Evolutionary conservation across 805 yeast genomes (phyloP).

Genomic region (Yarrowia sp.): DNA sequence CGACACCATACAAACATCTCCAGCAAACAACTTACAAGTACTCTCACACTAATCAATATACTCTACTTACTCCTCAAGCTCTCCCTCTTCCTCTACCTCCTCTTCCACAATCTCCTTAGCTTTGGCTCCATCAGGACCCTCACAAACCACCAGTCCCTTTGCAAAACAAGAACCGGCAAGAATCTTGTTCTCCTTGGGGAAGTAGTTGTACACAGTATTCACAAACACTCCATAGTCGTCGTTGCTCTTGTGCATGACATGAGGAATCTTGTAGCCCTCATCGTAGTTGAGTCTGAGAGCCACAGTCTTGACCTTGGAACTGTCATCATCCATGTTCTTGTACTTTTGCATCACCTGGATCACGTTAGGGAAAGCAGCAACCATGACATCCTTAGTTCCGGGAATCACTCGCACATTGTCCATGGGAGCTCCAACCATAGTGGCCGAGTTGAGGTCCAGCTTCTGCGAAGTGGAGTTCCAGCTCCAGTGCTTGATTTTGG

Average conservation of each 20-base stretch:
- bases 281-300: background rate
- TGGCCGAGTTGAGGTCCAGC: constrained; percentile 11
- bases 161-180: constrained; percentile 12
- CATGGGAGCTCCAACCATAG: constrained; percentile 14
- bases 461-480: constrained; percentile 21
- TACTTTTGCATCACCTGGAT: constrained; percentile 9
- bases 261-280: constrained; percentile 8
- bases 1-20: too few relatives aligned
- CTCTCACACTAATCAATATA: background rate
- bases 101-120: background rate
- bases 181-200: constrained; percentile 15
- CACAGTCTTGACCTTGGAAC: background rate
- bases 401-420: constrained; percentile 18
- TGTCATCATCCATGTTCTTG: background rate
- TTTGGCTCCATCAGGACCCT: background rate
- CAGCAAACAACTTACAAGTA: too few relatives aligned
- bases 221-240: constrained; percentile 5
- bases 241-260: constrained; percentile 13
- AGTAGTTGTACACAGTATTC: constrained; percentile 17
- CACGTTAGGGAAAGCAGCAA: constrained; percentile 17
- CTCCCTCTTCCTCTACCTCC: background rate
- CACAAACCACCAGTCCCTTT: background rate
- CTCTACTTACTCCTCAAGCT: background rate
- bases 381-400: constrained; percentile 11
- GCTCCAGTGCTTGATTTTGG: constrained; percentile 18